Conservation (phyloP, 2,329 filamentous ascomycete species). For the Pseudocercospora eumusae region DNA sequence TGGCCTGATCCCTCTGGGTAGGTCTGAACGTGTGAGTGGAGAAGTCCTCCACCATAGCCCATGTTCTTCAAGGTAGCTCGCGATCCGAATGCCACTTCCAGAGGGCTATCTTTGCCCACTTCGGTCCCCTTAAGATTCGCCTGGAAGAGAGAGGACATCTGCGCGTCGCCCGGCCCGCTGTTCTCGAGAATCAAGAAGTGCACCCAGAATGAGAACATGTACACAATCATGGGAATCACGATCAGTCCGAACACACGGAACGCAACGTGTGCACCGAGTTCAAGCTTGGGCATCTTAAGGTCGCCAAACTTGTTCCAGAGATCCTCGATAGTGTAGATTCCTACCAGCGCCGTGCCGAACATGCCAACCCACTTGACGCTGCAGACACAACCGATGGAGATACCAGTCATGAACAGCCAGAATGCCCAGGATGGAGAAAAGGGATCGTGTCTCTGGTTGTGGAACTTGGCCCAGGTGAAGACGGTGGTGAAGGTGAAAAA, state of each 20-base stretch:
- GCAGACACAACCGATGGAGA: conserved; percentile 96
- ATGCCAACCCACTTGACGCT: conserved; percentile 98
- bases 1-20: conserved; percentile 91
- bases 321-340: conserved; percentile 93
- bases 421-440: conserved; percentile 91
- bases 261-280: conserved; percentile 73
- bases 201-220: conserved; percentile 91
- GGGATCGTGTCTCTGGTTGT: conserved; percentile 78
- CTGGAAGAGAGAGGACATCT: conserved; percentile 99
- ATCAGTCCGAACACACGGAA: conserved; percentile 86
- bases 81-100: conserved; percentile 88
- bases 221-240: conserved; percentile 82
- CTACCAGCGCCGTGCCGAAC: conserved; percentile 92
- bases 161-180: conserved; percentile 94
- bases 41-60: conserved; percentile 94
- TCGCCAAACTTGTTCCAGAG: conserved; percentile 98
- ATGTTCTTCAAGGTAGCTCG: conserved; percentile 96
- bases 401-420: conserved; percentile 89
- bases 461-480: conserved; percentile 96
- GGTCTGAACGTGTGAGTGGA: conserved; percentile 95
- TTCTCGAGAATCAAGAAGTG: conserved; percentile 94
- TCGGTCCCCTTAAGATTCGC: conserved; percentile 92
- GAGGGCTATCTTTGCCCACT: conserved; percentile 89
- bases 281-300: conserved; percentile 78
- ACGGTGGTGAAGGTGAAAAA: conserved; percentile 98